These are phyloP conservation scores for Arthrobotrys iridis DNA, from an alignment of 2,329 filamentous ascomycete species.

Conservation along the genomic window DNA sequence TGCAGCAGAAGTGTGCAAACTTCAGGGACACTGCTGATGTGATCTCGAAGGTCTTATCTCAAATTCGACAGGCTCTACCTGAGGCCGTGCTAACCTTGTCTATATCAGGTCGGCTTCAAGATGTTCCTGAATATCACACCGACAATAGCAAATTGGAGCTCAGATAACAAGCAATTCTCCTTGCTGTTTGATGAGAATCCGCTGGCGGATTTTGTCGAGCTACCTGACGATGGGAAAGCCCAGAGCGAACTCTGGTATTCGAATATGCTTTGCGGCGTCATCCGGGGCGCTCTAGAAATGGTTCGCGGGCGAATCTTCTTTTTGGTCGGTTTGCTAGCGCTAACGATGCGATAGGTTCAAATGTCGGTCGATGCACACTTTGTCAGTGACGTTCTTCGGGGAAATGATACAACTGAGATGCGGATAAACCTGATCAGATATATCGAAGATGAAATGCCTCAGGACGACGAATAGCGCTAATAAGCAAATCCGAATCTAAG, in stretches of 20 bases:
- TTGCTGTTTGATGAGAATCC: conserved; percentile 97
- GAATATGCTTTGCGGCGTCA: conserved; percentile 92
- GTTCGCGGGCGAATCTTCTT: conserved; percentile 65
- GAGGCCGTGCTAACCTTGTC: conserved; percentile 38
- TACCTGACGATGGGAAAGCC: conserved; percentile 92
- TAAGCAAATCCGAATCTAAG: neutral
- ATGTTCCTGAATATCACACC: conserved; percentile 98
- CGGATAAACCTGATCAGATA: conserved; percentile 89
- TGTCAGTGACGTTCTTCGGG: conserved; percentile 88
- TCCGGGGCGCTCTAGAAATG: conserved; percentile 94
- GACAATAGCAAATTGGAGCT: conserved; percentile 92
- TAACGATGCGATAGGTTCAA: conserved; percentile 69
- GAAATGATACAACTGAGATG: conserved; percentile 98
- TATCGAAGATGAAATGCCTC: conserved; percentile 96
- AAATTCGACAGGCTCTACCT: neutral
- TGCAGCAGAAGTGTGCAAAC: conserved; percentile 85
- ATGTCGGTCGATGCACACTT: conserved; percentile 99
- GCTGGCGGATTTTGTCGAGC: conserved; percentile 93
- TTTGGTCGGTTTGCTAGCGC: neutral
- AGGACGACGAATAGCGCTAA: conserved; percentile 83
- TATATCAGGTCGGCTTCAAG: conserved; percentile 87
- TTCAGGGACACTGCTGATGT: conserved; percentile 97
- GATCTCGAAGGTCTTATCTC: conserved; percentile 78
- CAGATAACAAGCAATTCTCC: conserved; percentile 95
- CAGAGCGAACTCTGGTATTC: conserved; percentile 99